phyloP scores from a whole-genome alignment of 2,329 filamentous ascomycete species.

The Botrytis deweyae region DNA sequence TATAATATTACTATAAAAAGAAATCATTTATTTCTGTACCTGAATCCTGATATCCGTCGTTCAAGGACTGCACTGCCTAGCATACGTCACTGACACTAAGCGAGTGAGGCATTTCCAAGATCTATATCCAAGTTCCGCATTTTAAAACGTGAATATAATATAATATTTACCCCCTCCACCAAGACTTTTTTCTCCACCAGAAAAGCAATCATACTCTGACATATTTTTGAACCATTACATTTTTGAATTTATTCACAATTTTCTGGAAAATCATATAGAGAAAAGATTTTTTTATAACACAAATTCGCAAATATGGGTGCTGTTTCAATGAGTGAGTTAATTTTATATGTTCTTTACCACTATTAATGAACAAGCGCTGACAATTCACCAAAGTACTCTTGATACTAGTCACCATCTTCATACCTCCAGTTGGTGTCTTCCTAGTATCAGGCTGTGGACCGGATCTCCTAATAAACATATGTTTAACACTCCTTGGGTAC shows the following conservation, averaged over 20 bases:
- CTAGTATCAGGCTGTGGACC: conserved; percentile 44
- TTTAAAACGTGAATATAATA: background rate
- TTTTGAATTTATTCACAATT: background rate
- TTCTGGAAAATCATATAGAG: background rate
- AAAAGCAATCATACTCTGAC: background rate
- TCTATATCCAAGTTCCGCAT: conserved; percentile 1
- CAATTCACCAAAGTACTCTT: background rate
- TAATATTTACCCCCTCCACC: background rate
- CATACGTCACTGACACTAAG: conserved; percentile 10
- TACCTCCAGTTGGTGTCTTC: conserved; percentile 45
- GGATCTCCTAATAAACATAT: conserved; percentile 46
- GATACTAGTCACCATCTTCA: conserved; percentile 22
- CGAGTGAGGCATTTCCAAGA: conserved; percentile 14
- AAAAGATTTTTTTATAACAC: background rate
- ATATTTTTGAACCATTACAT: background rate
- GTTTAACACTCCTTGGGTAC: conserved; percentile 43
- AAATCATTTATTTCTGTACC: background rate
- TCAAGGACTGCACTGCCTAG: background rate
- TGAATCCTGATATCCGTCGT: conserved; percentile 1
- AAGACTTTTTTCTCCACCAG: background rate
- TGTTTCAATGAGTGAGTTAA: conserved; percentile 39
- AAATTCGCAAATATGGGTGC: conserved; percentile 37
- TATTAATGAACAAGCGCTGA: conserved; percentile 30
- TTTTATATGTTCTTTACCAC: conserved; percentile 45
- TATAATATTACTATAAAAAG: background rate